Evolutionary conservation across 768 basidiomycete species (phyloP).

Genomic region (Lactarius akahatsu): DNA sequence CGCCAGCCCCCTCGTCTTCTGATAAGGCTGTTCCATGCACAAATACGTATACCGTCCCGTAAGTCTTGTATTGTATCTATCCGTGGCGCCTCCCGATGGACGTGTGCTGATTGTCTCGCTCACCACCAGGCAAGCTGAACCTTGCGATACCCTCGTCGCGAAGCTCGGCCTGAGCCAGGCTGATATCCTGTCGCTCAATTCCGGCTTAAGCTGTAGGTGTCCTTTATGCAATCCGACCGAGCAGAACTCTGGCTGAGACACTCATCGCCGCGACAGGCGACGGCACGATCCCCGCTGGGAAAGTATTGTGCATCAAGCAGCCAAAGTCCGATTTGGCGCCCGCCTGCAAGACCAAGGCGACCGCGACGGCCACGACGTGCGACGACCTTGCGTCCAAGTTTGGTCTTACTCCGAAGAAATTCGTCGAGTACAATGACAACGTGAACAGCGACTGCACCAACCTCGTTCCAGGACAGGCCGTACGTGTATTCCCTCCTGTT

Average conservation of each 20-base stretch:
- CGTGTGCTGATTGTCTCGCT: too few species aligned
- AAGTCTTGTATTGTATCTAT: not conserved
- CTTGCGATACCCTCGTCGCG: constrained; percentile 2
- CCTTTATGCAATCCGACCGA: not conserved
- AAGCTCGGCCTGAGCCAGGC: not conserved
- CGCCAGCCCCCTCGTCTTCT: too few species aligned
- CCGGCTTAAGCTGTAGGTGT: constrained; percentile 6
- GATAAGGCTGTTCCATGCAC: not conserved
- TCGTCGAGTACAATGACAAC: constrained; percentile 17
- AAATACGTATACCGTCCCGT: constrained; percentile 5
- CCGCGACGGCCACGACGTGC: constrained; percentile 15
- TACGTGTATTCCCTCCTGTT: constrained; percentile 1
- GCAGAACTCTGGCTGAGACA: not conserved
- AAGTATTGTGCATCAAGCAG: not conserved
- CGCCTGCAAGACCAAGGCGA: constrained; percentile 16
- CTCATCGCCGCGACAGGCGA: not conserved
- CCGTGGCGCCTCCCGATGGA: not conserved
- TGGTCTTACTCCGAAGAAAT: not conserved
- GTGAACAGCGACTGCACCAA: constrained; percentile 13
- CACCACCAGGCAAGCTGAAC: not conserved
- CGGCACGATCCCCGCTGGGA: not conserved
- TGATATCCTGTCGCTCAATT: constrained; percentile 4
- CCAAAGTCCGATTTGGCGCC: not conserved
- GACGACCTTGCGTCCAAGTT: not conserved
- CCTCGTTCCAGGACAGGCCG: constrained; percentile 7